These are phyloP conservation scores for Boletus speciosus DNA, from an alignment of 768 basidiomycete species.

Conservation along the genomic window DNA sequence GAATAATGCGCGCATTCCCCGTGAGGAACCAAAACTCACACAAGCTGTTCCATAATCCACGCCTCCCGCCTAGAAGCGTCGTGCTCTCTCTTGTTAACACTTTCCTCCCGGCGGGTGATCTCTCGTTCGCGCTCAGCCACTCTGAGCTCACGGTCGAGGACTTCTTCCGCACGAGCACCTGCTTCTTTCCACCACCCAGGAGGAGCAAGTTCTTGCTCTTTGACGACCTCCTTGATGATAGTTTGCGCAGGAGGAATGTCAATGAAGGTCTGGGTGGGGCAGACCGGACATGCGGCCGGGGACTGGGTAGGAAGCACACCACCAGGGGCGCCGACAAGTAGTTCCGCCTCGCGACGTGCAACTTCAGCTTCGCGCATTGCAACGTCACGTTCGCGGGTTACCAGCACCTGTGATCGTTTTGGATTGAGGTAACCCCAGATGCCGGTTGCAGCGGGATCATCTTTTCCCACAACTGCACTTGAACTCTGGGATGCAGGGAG, in stretches of 20 bases:
- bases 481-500: conserved; percentile 57
- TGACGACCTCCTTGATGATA: conserved; percentile 83
- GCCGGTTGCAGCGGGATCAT: conserved; percentile 44
- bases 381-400: conserved; percentile 74
- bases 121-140: conserved; percentile 84
- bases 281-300: conserved; percentile 54
- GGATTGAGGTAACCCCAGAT: conserved; percentile 75
- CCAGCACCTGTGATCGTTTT: conserved; percentile 76
- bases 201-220: conserved; percentile 73
- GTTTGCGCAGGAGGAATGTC: conserved; percentile 68
- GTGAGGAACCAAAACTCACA: conserved; percentile 46
- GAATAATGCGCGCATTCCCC: neutral
- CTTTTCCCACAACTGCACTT: conserved; percentile 28
- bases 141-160: conserved; percentile 81
- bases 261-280: conserved; percentile 49
- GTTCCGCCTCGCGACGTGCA: conserved; percentile 82
- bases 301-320: conserved; percentile 63
- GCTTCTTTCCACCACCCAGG: conserved; percentile 74
- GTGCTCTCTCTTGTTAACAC: conserved; percentile 79
- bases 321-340: conserved; percentile 78
- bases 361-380: conserved; percentile 85
- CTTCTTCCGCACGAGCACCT: conserved; percentile 72
- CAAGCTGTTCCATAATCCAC: conserved; percentile 92
- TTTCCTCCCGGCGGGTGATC: conserved; percentile 82
- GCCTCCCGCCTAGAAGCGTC: conserved; percentile 82